Evolutionary conservation across 2,329 filamentous ascomycete genomes (phyloP), one percentile per base, ranked within the genome.

Genomic region (Erysiphe pulchra): DNA sequence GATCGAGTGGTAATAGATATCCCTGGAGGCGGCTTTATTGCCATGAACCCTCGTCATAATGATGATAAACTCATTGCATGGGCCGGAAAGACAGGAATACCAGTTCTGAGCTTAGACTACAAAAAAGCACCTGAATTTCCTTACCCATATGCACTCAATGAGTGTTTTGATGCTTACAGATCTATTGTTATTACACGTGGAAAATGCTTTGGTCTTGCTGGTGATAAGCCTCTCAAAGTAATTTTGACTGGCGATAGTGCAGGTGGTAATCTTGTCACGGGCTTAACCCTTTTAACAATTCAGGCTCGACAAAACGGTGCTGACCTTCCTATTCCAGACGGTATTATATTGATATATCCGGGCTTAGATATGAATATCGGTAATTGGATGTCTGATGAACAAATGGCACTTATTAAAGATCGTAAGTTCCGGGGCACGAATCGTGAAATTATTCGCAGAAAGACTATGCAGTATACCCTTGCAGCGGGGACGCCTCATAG

Each of bases 351-450:
- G 43, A 76, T 92, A 48, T 98, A 98, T 55, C 90, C 90, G 0
- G 77, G 79, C 0, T 64, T 98, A 48, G 90, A 95, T 56, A 85
- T 95, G 80, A 94, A 92, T 56, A 95, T 95, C 52, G 84, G 84
- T 34, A 94, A 86, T 60, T 98, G 90, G 90, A 95, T 98, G 86
- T 86, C 83, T 0, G 87, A 95, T 54, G 87, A 95, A 60, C 86
- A 98, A 59, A 92, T 95, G 83, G 75, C 83, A 0, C 64, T 98
- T 49, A 92, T 98, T 50, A 77, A 84, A 51, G 86, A 93, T 50
- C 75, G 84, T 11, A 72, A 75, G 47, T 76, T 77, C 57, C 72
- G 84, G 20, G 77, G 77, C 53, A 84, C 77, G 1, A 93, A 94
- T 56, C 70, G 71, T 47, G 71, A 74, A 24, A 80, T 95, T 46